phyloP scores from a whole-genome alignment of 2,329 filamentous ascomycete species.

The Curvularia sp. region DNA sequence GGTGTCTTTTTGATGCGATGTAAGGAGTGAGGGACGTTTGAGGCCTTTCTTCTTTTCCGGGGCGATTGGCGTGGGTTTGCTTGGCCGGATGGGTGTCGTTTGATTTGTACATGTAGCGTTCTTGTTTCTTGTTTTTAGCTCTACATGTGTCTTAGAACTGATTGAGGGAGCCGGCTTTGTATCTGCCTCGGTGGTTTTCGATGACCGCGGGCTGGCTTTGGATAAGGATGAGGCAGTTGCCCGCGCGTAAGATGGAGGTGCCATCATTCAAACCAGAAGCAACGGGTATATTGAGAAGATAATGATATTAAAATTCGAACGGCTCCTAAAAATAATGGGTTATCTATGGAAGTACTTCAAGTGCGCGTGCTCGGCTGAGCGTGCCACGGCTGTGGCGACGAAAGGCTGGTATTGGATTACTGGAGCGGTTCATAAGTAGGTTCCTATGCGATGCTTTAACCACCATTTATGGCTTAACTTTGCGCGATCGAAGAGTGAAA shows the following conservation, averaged over 20 bases:
- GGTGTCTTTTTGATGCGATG: slow-evolving; percentile 6
- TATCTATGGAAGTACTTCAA: not conserved
- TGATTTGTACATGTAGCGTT: not conserved
- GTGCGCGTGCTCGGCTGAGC: not conserved
- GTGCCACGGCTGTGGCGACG: slow-evolving; percentile 3
- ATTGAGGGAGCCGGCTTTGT: not conserved
- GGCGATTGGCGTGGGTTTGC: not conserved
- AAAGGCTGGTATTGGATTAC: not conserved
- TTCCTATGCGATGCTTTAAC: not conserved
- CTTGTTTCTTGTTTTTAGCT: not conserved
- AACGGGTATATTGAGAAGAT: not conserved
- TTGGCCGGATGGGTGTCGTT: not conserved
- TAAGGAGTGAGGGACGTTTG: slow-evolving; percentile 15
- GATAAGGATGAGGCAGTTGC: slow-evolving; percentile 27
- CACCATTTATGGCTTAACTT: too few relatives aligned
- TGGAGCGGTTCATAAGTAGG: not conserved
- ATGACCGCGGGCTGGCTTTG: slow-evolving; percentile 9
- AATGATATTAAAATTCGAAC: not conserved
- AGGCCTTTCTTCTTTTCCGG: slow-evolving; percentile 5
- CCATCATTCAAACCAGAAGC: slow-evolving; percentile 13
- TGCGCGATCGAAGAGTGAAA: not conserved
- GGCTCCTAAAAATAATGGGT: not conserved
- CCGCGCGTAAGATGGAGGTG: slow-evolving; percentile 29
- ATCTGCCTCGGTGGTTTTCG: not conserved
- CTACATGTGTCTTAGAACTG: not conserved